phyloP scores from a whole-genome alignment of 2,329 filamentous ascomycete genomes.

The Phyllosticta citribraziliensis region DNA sequence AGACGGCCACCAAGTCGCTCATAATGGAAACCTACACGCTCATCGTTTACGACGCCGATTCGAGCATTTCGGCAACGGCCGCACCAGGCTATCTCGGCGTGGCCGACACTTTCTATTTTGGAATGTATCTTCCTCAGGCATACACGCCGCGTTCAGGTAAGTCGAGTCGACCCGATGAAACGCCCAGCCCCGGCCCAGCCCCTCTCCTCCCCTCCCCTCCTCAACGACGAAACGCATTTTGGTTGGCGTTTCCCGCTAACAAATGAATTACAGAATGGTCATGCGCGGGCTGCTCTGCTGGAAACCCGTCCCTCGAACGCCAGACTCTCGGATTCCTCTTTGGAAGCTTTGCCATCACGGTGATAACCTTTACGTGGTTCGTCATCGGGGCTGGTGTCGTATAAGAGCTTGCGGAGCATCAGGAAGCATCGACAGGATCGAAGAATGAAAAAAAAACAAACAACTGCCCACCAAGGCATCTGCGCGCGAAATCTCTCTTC shows the following conservation, averaged over 20 bases:
- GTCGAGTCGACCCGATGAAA: constrained; percentile 14
- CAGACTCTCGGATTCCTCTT: constrained; percentile 47
- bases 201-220: constrained; percentile 11
- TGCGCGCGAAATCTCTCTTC: background rate
- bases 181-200: background rate
- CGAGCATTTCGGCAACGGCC: constrained; percentile 42
- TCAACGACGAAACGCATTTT: background rate
- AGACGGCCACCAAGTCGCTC: constrained; percentile 30
- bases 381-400: constrained; percentile 35
- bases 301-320: constrained; percentile 44
- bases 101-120: constrained; percentile 46
- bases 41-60: constrained; percentile 50
- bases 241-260: constrained; percentile 11
- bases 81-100: constrained; percentile 46
- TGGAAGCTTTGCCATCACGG: constrained; percentile 46
- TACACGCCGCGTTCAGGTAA: constrained; percentile 42
- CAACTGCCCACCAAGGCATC: background rate
- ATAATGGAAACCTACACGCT: constrained; percentile 54
- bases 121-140: constrained; percentile 50
- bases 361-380: constrained; percentile 49
- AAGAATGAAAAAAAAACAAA: background rate
- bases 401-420: constrained; percentile 11
- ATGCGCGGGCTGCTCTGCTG: constrained; percentile 48
- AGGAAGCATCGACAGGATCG: background rate
- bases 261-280: constrained; percentile 33